A percentile compares a stretch with the other conserved stretches of the same genome.
phyloP scores from a whole-genome alignment of 495 filamentous ascomycete genomes.

The Xylaria cubensis region DNA sequence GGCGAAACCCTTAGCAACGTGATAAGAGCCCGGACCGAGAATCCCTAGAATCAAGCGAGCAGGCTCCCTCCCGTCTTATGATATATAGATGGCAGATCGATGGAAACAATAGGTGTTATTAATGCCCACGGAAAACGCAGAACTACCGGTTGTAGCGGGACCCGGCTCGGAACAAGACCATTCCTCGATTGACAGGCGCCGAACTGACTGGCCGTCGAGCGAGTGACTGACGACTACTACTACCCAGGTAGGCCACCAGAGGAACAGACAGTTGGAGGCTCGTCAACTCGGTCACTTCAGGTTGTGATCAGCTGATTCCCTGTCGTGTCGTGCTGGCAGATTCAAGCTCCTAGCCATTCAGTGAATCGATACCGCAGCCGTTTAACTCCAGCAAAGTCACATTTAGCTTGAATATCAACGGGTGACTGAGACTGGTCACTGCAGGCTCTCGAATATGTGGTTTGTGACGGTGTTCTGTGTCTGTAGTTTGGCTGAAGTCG shows the following conservation, averaged over 20 bases:
- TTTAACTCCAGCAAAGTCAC: conserved; percentile 5
- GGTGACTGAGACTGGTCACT: conserved; percentile 16
- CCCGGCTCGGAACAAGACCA: background rate
- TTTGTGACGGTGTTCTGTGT: conserved; percentile 32
- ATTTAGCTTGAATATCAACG: conserved; percentile 13
- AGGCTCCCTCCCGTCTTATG: background rate
- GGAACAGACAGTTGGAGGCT: background rate
- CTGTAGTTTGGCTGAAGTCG: conserved; percentile 41
- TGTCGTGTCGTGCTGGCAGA: conserved; percentile 23
- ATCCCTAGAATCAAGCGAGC: background rate
- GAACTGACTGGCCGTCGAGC: background rate
- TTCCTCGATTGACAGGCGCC: conserved; percentile 8
- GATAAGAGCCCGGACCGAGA: background rate
- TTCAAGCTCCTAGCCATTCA: background rate
- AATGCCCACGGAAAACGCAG: background rate
- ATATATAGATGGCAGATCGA: conserved; percentile 7
- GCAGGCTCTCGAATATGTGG: conserved; percentile 23
- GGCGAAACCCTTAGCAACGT: background rate
- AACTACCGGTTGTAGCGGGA: conserved; percentile 7
- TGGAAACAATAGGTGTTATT: background rate
- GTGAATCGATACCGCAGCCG: background rate
- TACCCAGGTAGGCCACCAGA: background rate
- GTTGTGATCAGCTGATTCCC: conserved; percentile 23
- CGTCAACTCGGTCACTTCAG: background rate
- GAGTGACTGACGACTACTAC: conserved; percentile 5